Evolutionary conservation across 2,329 filamentous ascomycete species (phyloP).

Genomic region (Trichoderma endophyticum): DNA sequence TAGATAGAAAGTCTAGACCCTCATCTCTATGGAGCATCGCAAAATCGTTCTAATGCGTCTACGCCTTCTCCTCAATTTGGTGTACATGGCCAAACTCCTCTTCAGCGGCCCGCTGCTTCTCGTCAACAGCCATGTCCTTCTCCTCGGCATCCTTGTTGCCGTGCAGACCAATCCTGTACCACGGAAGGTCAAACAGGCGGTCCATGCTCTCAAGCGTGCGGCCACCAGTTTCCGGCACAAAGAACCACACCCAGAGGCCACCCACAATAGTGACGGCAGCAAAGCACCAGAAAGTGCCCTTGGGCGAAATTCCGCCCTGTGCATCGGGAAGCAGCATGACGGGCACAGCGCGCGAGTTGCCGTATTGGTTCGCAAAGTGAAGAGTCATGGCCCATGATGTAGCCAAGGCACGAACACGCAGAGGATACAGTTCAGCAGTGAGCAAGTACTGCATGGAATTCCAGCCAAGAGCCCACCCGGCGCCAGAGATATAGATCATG

Average conservation of each 20-base stretch:
- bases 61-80: slow-evolving; percentile 36
- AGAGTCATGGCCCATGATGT: slow-evolving; percentile 73
- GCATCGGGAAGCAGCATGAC: slow-evolving; percentile 61
- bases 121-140: slow-evolving; percentile 41
- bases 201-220: slow-evolving; percentile 68
- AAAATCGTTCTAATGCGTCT: not conserved
- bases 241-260: slow-evolving; percentile 68
- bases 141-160: slow-evolving; percentile 52
- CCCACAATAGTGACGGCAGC: slow-evolving; percentile 64
- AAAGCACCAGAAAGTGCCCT: slow-evolving; percentile 78
- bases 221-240: slow-evolving; percentile 69
- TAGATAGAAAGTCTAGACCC: not conserved
- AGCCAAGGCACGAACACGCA: slow-evolving; percentile 68
- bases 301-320: slow-evolving; percentile 50
- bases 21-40: not conserved
- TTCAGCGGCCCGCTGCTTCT: slow-evolving; percentile 42
- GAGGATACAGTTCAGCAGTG: slow-evolving; percentile 73
- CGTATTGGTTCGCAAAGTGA: slow-evolving; percentile 77
- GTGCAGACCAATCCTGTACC: slow-evolving; percentile 67
- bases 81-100: slow-evolving; percentile 31
- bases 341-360: slow-evolving; percentile 70
- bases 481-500: slow-evolving; percentile 68
- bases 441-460: slow-evolving; percentile 77
- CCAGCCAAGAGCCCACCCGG: slow-evolving; percentile 70
- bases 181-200: slow-evolving; percentile 66